Evolutionary conservation across 257 asterid species (phyloP).

Genomic region (Solanum dulcamara): DNA sequence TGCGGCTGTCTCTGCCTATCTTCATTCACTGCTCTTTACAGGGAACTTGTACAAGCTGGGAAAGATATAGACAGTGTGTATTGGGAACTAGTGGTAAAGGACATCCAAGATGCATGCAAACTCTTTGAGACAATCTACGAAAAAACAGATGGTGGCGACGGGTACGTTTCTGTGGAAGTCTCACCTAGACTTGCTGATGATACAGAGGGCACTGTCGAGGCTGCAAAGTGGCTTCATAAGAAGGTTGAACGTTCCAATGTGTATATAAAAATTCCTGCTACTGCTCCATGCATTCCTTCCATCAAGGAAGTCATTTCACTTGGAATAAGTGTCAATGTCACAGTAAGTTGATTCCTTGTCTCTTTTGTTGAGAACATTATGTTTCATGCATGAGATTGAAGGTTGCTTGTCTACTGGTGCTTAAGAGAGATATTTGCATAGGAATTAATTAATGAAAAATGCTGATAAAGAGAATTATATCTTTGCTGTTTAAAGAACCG

Average conservation of each 20-base stretch:
- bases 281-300: conserved; percentile 91
- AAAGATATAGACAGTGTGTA: conserved; percentile 82
- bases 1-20: too few relatives aligned
- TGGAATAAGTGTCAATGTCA: conserved; percentile 93
- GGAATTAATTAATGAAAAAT: background rate
- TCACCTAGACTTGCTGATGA: conserved; percentile 96
- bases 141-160: conserved; percentile 84
- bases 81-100: conserved; percentile 99
- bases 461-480: background rate
- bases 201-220: conserved; percentile 74
- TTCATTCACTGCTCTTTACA: conserved; percentile 15
- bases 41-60: conserved; percentile 91
- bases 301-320: conserved; percentile 93
- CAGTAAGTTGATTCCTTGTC: conserved; percentile 40
- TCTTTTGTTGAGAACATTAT: background rate
- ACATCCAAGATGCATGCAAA: conserved; percentile 98
- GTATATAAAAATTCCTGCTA: conserved; percentile 96
- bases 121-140: conserved; percentile 87
- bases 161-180: conserved; percentile 99
- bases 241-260: conserved; percentile 85
- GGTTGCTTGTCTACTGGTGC: background rate
- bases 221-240: conserved; percentile 92
- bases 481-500: background rate
- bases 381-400: background rate
- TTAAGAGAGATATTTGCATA: background rate